Conservation (phyloP, 768 basidiomycete species). For the Scleroderma citrinum region DNA sequence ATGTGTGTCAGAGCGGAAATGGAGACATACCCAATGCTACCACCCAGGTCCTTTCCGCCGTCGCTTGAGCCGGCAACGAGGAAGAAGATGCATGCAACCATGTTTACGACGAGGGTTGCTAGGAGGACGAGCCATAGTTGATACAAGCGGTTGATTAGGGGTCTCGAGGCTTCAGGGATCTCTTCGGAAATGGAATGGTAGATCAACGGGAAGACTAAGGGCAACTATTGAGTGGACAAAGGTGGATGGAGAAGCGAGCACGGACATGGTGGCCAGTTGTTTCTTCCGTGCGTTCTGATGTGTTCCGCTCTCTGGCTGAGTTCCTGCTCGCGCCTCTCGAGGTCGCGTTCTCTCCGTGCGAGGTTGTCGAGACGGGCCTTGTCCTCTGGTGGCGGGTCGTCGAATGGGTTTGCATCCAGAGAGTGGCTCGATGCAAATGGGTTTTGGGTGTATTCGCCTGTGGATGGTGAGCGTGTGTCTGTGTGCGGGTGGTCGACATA, state of each 20-base stretch:
- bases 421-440: constrained; percentile 83
- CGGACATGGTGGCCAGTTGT: constrained; percentile 93
- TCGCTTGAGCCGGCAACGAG: constrained; percentile 71
- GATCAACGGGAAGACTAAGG: constrained; percentile 86
- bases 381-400: constrained; percentile 59
- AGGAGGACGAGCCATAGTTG: constrained; percentile 91
- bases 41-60: constrained; percentile 75
- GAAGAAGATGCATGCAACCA: constrained; percentile 85
- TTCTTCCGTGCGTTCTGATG: constrained; percentile 69
- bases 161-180: constrained; percentile 76
- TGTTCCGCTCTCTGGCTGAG: constrained; percentile 62
- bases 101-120: constrained; percentile 78
- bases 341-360: constrained; percentile 71
- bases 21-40: constrained; percentile 65
- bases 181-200: constrained; percentile 91
- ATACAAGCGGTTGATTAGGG: constrained; percentile 80
- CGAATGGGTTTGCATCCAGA: constrained; percentile 85
- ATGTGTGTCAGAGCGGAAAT: constrained; percentile 10
- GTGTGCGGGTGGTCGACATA: background rate
- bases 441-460: constrained; percentile 47
- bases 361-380: constrained; percentile 55
- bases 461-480: constrained; percentile 1
- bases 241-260: constrained; percentile 11
- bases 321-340: constrained; percentile 74
- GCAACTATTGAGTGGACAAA: constrained; percentile 14